Evolutionary conservation across 2,329 filamentous ascomycete genomes (phyloP).

Genomic region (Emergomyces africanus): DNA sequence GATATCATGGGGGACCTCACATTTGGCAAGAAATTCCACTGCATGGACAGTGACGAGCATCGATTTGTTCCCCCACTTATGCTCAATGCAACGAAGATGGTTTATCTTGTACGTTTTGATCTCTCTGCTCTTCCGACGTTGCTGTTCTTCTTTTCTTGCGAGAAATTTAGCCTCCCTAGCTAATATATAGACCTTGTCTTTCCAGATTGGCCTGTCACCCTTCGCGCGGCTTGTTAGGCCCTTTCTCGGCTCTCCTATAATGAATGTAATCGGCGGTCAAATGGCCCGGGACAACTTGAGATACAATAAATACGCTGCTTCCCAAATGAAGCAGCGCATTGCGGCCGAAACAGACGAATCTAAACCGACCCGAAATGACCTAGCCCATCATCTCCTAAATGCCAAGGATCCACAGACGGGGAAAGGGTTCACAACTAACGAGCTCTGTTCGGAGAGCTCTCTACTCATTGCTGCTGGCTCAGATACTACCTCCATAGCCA

Average conservation of each 20-base stretch:
- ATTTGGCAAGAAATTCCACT: conserved; percentile 25
- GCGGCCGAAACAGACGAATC: conserved; percentile 14
- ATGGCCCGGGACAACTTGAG: conserved; percentile 9
- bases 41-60: conserved; percentile 12
- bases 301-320: conserved; percentile 10
- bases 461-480: conserved; percentile 37
- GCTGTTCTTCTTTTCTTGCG: not conserved
- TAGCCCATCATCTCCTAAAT: conserved; percentile 36
- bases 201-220: conserved; percentile 8
- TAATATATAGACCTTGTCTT: not conserved
- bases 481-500: conserved; percentile 29
- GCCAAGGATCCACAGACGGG: conserved; percentile 36
- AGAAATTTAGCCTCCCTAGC: not conserved
- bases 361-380: conserved; percentile 30
- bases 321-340: conserved; percentile 34
- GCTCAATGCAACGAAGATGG: conserved; percentile 7
- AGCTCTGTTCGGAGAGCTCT: conserved; percentile 38
- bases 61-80: conserved; percentile 18
- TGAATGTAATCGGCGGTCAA: conserved; percentile 12
- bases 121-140: not conserved
- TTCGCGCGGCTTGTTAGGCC: conserved; percentile 8
- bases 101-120: conserved; percentile 8
- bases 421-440: conserved; percentile 31
- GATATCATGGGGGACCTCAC: conserved; percentile 26
- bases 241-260: conserved; percentile 9